Evolutionary conservation across 768 basidiomycete genomes (phyloP), one percentile per base, ranked within the genome.

Genomic region (Rhodotorula sphaerocarpa): DNA sequence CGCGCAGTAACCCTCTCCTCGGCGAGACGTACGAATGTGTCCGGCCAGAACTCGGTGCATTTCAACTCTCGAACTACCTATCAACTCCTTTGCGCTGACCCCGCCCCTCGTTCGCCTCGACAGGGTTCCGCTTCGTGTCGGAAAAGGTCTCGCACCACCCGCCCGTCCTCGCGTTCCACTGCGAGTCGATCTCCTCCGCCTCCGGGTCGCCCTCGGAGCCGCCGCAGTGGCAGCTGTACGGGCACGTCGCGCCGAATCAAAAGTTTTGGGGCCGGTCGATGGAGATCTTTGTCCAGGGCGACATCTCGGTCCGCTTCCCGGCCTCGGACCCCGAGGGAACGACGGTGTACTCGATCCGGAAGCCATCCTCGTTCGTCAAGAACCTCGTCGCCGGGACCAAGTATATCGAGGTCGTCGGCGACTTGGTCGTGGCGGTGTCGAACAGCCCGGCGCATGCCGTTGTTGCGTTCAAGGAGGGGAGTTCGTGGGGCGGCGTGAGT

Each of bases 141-240:
- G 93, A 99, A 73, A 92, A 97, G 81, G 93, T 97, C 64, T 90
- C 87, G 73, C 93, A 97, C 75, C 91, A 96, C 74, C 93, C 93
- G 9, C 65, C 63, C 28, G 36, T 70, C 10, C 28, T 70, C 31
- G 70, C 72, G 10, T 69, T 68, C 54, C 61, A 57, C 46, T 54
- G 61, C 47, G 60, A 56, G 20, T n/a, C n/a, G n/a, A n/a, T n/a
- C n/a, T n/a, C n/a, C n/a, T n/a, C n/a, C n/a, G n/a, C n/a, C n/a
- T n/a, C n/a, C n/a, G n/a, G n/a, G n/a, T n/a, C n/a, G n/a, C n/a
- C n/a, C n/a, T 65, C 61, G 7, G 42, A 51, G 12, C 52, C 54
- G 10, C 36, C 46, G 16, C 67, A 65, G 5, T 70, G 70, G 72
- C 36, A 63, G 30, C 34, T 67, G 42, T 44, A 59, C 27, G 57